Evolutionary conservation across 768 basidiomycete species (phyloP).

Genomic region (Serendipita vermifera): DNA sequence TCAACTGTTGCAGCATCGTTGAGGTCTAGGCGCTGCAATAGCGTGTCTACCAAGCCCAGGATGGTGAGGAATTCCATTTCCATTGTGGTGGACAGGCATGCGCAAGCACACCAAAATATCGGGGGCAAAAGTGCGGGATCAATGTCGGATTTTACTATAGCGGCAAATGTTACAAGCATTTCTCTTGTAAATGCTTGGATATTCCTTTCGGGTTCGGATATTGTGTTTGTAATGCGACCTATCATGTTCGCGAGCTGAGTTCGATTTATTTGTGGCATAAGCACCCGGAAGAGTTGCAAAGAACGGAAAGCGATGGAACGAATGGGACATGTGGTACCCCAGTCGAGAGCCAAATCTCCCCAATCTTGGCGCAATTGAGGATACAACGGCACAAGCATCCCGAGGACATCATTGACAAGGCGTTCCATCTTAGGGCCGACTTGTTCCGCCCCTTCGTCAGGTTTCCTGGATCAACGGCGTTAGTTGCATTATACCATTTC

Average conservation of each 20-base stretch:
- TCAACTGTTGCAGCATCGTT: conserved; percentile 54
- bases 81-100: conserved; percentile 69
- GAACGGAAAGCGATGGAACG: conserved; percentile 78
- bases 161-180: conserved; percentile 61
- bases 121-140: conserved; percentile 57
- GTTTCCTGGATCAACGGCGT: conserved; percentile 44
- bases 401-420: conserved; percentile 53
- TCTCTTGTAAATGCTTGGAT: conserved; percentile 76
- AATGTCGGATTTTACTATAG: conserved; percentile 45
- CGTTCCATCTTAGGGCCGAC: conserved; percentile 48
- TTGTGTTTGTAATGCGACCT: conserved; percentile 70
- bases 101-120: conserved; percentile 76
- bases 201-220: conserved; percentile 61
- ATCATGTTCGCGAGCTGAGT: conserved; percentile 65
- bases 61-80: conserved; percentile 66
- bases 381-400: conserved; percentile 53
- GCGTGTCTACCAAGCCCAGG: conserved; percentile 46
- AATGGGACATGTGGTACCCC: conserved; percentile 81
- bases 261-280: conserved; percentile 58
- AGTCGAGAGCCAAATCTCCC: conserved; percentile 66
- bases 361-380: conserved; percentile 60
- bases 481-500: too few species aligned
- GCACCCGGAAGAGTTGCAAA: conserved; percentile 74
- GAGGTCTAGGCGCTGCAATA: conserved; percentile 59
- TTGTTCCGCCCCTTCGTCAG: conserved; percentile 25